Evolutionary conservation across 1,284 basidiomycete genomes (phyloP), one percentile per base, ranked within the genome.

Genomic region (Pseudomicrostroma phylloplanum): DNA sequence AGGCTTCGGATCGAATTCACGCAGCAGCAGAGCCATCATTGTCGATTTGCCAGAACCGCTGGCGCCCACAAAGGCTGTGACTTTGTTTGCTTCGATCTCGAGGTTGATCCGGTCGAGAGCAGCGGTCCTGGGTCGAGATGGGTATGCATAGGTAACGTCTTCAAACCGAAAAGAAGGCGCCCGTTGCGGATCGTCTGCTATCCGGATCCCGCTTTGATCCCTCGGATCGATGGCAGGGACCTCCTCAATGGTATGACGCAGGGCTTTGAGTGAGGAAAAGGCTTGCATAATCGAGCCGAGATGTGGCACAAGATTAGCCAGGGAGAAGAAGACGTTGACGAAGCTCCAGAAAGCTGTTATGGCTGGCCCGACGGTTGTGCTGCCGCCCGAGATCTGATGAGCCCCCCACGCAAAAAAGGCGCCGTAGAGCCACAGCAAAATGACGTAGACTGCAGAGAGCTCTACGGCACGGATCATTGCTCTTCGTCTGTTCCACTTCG

Each of bases 1-100:
- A 13, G 19, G 39, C 55, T 74, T 70, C 0, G 81, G 81, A 56
- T 83, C 82, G 67, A 80, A 82, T 57, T 81, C 77, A 13, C 81
- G 77, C 1, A 81, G 67, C 0, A 82, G 70, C 2, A 82, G 72
- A 11, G 76, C 67, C 8, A 80, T 79, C 40, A 81, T 77, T 11
- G 83, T 83, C 0, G 80, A 81, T 71, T 79, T 79, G 48, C 77
- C 77, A 6, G 71, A 74, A 8, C 77, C 77, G 2, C 66, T 69
- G 1, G 75, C 74, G 2, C 77, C 77, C 21, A 79, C 77, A 23
- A 84, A 74, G 2, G 77, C 77, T 2, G 76, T 79, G 21, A 79
- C 72, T 59, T 77, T 72, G 30, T 76, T 76, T 1, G 69, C 58
- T 40, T 69, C 54, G 51, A 76, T 67, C 3, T 56, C 42, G 49